Evolutionary conservation across 2,329 filamentous ascomycete genomes (phyloP), one percentile per base, ranked within the genome.

Genomic region (Aspergillus aculeatus): DNA sequence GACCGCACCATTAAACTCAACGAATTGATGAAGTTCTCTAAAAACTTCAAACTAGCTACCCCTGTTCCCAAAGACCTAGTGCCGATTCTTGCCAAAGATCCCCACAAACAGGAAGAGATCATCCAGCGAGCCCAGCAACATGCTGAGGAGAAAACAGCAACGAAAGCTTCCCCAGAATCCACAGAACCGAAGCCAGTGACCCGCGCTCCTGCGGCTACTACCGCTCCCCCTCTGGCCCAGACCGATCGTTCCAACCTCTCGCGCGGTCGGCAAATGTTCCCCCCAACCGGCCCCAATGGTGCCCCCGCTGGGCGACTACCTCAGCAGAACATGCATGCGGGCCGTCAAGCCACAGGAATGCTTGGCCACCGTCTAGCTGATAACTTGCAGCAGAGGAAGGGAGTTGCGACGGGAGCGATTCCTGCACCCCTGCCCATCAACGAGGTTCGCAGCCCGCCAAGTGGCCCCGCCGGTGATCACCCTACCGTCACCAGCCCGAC

Each of bases 21-120:
- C 61, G 95, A 99, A 77, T 79, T 99, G 59, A 96, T 95, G 82
- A 96, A 94, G 71, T 99, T 99, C 75, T 92, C 95, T 1, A 86
- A 88, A 67, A 95, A 86, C 72, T 99, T 99, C 82, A 98, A 98
- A 78, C 84, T 99, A 19, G 89, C 90, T 53, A 97, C 94, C 2
- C 92, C 93, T 5, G 92, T 99, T 11, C 95, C 95, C 1, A 88
- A 86, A 54, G 95, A 99, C 75, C 79, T 99, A 38, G 92, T 99
- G 29, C 89, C 91, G 1, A 99, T 99, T 66, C 89, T 99, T 62
- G 94, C 95, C 60, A 99, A 98, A 74, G 95, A 99, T 72, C 92
- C 92, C n/a, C 84, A 82, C 50, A 99, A 97, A 79, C 95, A 98
- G 77, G 88, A 92, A 70, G 87, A 93, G 71, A 98, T 99, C 64